Evolutionary conservation across 306 rosid genomes (phyloP).

Genomic region (Cicer judaicum): DNA sequence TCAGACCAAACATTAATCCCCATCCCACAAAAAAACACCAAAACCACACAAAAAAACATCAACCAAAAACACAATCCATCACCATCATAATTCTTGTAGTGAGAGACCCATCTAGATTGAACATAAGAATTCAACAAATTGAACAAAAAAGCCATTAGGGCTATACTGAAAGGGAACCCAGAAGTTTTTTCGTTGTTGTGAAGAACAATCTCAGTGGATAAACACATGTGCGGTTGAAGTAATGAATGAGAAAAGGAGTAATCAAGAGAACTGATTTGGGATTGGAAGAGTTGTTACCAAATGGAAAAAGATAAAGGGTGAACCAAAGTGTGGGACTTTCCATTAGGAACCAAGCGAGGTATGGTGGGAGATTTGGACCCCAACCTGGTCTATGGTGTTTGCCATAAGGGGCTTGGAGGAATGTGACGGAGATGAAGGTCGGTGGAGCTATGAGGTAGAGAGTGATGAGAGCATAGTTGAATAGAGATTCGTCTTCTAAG

Average conservation of each 20-base stretch:
- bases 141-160: conserved; percentile 59
- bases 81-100: conserved; percentile 54
- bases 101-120: conserved; percentile 72
- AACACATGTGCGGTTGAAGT: conserved; percentile 68
- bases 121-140: conserved; percentile 68
- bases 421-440: conserved; percentile 62
- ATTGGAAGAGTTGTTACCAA: conserved; percentile 57
- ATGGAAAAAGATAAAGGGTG: conserved; percentile 71
- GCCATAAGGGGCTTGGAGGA: conserved; percentile 87
- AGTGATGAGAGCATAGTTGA: conserved; percentile 45
- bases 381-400: conserved; percentile 77
- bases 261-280: conserved; percentile 67
- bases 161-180: conserved; percentile 65
- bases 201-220: conserved; percentile 64
- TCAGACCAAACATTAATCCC: conserved; percentile 70
- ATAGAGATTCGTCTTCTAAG: conserved; percentile 56
- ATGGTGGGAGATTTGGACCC: conserved; percentile 77
- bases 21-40: conserved; percentile 63
- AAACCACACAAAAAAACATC: conserved; percentile 48
- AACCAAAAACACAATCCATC: conserved; percentile 60
- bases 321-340: conserved; percentile 84
- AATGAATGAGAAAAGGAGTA: conserved; percentile 65
- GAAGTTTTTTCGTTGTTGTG: neutral
- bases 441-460: conserved; percentile 68
- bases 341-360: conserved; percentile 88